phyloP scores from a whole-genome alignment of 345 rosid genomes.

The Reutealis trisperma region DNA sequence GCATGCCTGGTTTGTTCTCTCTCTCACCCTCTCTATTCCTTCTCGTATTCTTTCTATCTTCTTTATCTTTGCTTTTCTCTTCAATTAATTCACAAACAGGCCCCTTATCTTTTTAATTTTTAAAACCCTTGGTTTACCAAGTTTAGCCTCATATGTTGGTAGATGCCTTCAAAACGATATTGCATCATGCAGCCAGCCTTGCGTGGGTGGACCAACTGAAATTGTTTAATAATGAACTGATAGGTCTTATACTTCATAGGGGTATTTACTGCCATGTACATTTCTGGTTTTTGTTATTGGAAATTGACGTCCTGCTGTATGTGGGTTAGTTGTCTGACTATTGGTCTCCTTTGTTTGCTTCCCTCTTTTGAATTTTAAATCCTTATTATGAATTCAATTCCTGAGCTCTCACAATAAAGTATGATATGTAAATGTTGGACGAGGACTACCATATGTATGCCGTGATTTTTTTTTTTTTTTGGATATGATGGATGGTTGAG shows the following conservation, averaged over 20 bases:
- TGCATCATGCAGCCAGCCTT: too few relatives aligned
- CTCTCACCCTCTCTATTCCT: neutral
- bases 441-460: neutral
- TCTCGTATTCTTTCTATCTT: neutral
- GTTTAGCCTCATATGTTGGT: too few relatives aligned
- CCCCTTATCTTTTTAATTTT: too few relatives aligned
- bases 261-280: too few relatives aligned
- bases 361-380: neutral
- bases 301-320: neutral
- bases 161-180: too few relatives aligned
- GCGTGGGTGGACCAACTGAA: too few relatives aligned
- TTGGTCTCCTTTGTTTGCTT: neutral
- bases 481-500: neutral
- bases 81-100: too few relatives aligned
- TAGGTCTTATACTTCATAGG: neutral
- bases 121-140: too few relatives aligned
- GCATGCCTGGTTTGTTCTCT: neutral
- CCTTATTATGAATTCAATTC: neutral
- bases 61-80: too few relatives aligned
- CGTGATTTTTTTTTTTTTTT: neutral
- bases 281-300: neutral
- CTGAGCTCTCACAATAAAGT: neutral
- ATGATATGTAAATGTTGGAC: neutral
- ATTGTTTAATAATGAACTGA: too few relatives aligned
- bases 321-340: neutral